A percentile compares a stretch with the other conserved stretches of the same genome.
These are phyloP conservation scores for Pestalotiopsis sp. DNA, from an alignment of 2,329 filamentous ascomycete species.

Conservation along the genomic window DNA sequence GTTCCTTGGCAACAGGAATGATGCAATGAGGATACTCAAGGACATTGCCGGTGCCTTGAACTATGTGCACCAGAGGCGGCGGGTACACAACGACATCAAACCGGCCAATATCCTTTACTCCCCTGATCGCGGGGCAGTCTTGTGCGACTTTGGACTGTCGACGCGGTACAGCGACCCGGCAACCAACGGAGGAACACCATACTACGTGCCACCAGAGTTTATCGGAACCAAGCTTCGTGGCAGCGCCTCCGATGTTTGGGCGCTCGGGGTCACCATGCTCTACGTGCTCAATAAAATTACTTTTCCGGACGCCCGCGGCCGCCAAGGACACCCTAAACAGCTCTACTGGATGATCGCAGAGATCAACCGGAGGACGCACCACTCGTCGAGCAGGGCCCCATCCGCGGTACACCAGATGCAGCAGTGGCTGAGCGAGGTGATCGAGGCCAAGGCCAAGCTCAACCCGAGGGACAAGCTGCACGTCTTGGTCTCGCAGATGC, in stretches of 20 bases:
- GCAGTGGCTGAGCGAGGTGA: conserved; percentile 57
- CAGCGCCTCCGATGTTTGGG: conserved; percentile 61
- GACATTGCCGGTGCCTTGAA: conserved; percentile 57
- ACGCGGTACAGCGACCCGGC: conserved; percentile 48
- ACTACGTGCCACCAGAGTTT: conserved; percentile 65
- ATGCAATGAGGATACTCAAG: conserved; percentile 54
- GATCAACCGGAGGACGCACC: conserved; percentile 45
- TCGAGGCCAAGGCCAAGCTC: conserved; percentile 48
- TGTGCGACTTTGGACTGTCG: conserved; percentile 64
- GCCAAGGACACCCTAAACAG: conserved; percentile 49
- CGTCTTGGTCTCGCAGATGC: conserved; percentile 55
- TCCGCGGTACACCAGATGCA: conserved; percentile 56
- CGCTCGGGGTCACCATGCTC: conserved; percentile 62
- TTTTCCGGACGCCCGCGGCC: conserved; percentile 55
- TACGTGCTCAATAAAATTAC: conserved; percentile 59
- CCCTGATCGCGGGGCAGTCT: conserved; percentile 58
- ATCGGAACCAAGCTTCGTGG: conserved; percentile 58
- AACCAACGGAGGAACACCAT: conserved; percentile 60
- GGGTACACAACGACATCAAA: conserved; percentile 66
- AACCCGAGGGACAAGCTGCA: conserved; percentile 52
- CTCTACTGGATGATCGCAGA: conserved; percentile 63
- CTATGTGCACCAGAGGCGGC: conserved; percentile 56
- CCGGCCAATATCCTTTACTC: conserved; percentile 65
- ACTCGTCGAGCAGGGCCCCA: conserved; percentile 23
- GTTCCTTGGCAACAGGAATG: conserved; percentile 52